Base-by-base conservation (phyloP, 768 basidiomycete species). In the Auriscalpium microsporum region DNA sequence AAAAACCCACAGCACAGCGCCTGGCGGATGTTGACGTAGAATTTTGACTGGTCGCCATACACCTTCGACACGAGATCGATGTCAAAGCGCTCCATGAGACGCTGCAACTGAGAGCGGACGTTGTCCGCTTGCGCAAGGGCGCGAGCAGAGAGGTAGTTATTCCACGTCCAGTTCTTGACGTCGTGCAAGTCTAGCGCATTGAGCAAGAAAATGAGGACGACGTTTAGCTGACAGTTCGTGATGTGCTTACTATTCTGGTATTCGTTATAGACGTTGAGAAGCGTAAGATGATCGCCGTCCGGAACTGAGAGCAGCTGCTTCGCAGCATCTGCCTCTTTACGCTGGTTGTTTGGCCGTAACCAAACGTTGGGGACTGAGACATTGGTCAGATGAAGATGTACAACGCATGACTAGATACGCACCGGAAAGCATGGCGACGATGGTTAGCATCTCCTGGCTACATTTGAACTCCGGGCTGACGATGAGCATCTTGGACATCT, bases 391-490 rank as follows among this genome's bases (percentile, higher is more conserved):
- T 28, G 28, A 28, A 4, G 7, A 28, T 28, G 6, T 48, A 48
- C 3, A 33, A 33, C 46, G 4, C 28, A 23, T 3, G 46, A 33
- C 21, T 42, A 7, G 28, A 35, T 5, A 68, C 79, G 10, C 61
- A 90, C 91, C 87, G 17, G 94, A 96, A 61, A 99, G 76, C 95
- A 98, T 98, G 0, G 96, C 89, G 5, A 91, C 92, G 57, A 99
- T 90, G 1, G 90, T 93, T 54, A 99, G 69, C 48, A 98, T 89
- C 68, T 98, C 96, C 63, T 96, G 94, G 57, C 90, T 94, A 72
- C 95, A 98, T 56, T 84, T 83, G 75, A 97, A 96, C 66, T 97
- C 93, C 2, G 95, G 90, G 67, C 91, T 94, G 61, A 85, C 80
- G 58, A 97, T 92, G 50, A 98, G 79, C 82, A 95, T 86, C 70